Base-by-base conservation (phyloP, 2,329 filamentous ascomycete species). In the Penicillium sp. region DNA sequence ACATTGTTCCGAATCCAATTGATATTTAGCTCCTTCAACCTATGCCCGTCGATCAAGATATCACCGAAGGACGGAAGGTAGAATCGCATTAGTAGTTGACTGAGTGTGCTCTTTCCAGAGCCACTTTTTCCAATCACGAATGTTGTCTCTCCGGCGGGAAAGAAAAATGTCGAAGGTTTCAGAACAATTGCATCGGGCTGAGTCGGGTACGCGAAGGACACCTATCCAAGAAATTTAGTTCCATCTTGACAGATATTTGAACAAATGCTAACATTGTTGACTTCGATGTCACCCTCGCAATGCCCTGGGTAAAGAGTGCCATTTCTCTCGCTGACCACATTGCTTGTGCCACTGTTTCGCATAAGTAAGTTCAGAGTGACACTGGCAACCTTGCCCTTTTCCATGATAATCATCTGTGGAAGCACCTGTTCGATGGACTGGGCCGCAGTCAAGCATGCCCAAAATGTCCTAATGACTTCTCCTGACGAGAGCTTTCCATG, bases 91-190 rank as follows among this genome's bases (percentile, higher is more conserved):
- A 97, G 73, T 0, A 97, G 73, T 57, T 87, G 88, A 1, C 84
- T 83, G 1, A 97, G 59, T 0, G 91, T 97, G 53, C 88, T 95
- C 63, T 97, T 97, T 0, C 91, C 91, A 2, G 87, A 95, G 0
- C 93, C 93, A 56, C 88, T 95, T 54, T 77, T 78, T 0, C 91
- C 93, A 34, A 96, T 79, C 2, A 97, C 73, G 56, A 93, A 96
- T 0, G 82, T 87, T 3, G 84, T 80, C 46, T 86, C 74, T 0
- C 86, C 83, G 0, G 83, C 74, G 0, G 81, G 78, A 41, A 97
- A 91, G 49, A 74, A 77, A 45, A 96, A 76, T 0, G 74, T 81
- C 0, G 79, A 77, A 5, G 76, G 67, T 1, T 76, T 65, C 7
- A 96, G 71, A 2, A 83, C 81, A 0, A 65, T 59, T 13, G 77